phyloP scores from a whole-genome alignment of 108 stramenopile genomes.

The Seminavis robusta region DNA sequence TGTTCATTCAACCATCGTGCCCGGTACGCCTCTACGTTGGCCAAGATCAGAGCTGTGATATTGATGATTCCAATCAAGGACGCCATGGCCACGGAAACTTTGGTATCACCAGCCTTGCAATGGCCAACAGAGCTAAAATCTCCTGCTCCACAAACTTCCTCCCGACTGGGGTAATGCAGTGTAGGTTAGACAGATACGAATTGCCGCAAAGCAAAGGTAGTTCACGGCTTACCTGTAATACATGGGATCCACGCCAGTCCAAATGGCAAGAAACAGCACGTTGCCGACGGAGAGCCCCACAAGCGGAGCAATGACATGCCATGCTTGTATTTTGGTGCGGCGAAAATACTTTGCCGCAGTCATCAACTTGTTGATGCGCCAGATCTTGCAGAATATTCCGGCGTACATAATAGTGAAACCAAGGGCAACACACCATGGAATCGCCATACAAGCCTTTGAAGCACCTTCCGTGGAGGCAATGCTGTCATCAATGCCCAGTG shows the following conservation, averaged over 20 bases:
- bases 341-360: background rate
- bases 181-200: too few species aligned
- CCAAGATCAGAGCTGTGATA: too few species aligned
- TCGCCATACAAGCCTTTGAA: conserved; percentile 22
- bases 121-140: too few species aligned
- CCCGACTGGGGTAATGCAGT: too few species aligned
- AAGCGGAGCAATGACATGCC: conserved; percentile 25
- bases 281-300: conserved; percentile 15
- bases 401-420: conserved; percentile 39
- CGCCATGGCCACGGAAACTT: too few species aligned
- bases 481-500: conserved; percentile 8
- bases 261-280: conserved; percentile 6
- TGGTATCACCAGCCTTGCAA: too few species aligned
- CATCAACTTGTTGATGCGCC: conserved; percentile 35
- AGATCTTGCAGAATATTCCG: conserved; percentile 41
- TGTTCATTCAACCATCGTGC: too few species aligned
- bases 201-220: too few species aligned
- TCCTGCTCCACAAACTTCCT: too few species aligned
- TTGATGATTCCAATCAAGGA: too few species aligned
- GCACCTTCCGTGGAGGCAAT: background rate
- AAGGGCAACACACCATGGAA: conserved; percentile 29
- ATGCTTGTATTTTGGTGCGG: conserved; percentile 1
- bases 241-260: conserved; percentile 8
- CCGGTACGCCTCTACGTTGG: too few species aligned
- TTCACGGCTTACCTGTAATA: too few species aligned